Evolutionary conservation across 257 asterid genomes (phyloP).

Genomic region (Solanum bulbocastanum): DNA sequence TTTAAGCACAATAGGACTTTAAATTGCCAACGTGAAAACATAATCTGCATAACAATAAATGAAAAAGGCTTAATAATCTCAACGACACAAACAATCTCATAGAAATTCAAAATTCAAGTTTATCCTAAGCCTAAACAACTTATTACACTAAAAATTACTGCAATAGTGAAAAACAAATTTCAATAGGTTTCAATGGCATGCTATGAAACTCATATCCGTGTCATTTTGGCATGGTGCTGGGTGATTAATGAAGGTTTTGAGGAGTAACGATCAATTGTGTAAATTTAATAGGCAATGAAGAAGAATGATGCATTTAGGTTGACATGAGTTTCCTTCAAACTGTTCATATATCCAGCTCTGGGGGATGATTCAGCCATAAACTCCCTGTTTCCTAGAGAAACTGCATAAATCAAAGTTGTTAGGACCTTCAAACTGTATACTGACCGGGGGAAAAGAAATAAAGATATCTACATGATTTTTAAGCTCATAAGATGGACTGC

Average conservation of each 20-base stretch:
- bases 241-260: not conserved
- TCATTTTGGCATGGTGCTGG: not conserved
- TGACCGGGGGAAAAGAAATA: not conserved
- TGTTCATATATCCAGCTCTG: not conserved
- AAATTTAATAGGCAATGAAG: not conserved
- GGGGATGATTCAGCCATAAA: not conserved
- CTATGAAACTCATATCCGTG: not conserved
- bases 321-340: not conserved
- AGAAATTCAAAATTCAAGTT: not conserved
- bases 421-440: not conserved
- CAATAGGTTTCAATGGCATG: not conserved
- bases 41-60: not conserved
- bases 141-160: not conserved
- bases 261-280: not conserved
- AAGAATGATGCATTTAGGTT: not conserved
- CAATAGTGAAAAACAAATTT: not conserved
- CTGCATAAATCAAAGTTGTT: not conserved
- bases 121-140: not conserved
- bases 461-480: not conserved
- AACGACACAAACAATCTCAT: not conserved
- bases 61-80: not conserved
- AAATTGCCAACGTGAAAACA: not conserved
- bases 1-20: not conserved
- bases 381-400: not conserved
- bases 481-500: not conserved